These are phyloP conservation scores for Cladophialophora bantiana DNA, from an alignment of 2,329 filamentous ascomycete species.

Conservation along the genomic window DNA sequence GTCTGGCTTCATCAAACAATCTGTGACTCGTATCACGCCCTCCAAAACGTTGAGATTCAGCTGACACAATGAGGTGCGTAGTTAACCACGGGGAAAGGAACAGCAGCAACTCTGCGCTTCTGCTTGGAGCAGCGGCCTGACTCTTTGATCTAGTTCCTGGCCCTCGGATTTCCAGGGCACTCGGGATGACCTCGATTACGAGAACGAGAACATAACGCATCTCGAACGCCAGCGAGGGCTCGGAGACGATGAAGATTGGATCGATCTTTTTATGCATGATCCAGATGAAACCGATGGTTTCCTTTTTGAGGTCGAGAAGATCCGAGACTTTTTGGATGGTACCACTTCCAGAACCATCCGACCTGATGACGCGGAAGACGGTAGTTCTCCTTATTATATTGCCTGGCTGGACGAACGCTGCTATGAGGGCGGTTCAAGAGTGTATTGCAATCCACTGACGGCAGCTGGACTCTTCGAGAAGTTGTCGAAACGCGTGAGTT, in stretches of 20 bases:
- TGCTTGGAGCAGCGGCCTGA: background rate
- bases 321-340: constrained; percentile 7
- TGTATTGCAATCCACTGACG: constrained; percentile 11
- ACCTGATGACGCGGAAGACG: constrained; percentile 4
- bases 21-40: background rate
- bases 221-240: background rate
- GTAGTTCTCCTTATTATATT: background rate
- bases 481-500: constrained; percentile 19
- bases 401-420: constrained; percentile 21
- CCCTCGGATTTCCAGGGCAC: constrained; percentile 4
- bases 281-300: constrained; percentile 8
- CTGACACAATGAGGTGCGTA: background rate
- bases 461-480: constrained; percentile 8
- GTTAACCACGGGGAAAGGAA: background rate
- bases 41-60: background rate
- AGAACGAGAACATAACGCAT: constrained; percentile 7
- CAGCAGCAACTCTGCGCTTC: background rate
- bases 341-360: constrained; percentile 6
- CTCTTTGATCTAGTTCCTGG: background rate
- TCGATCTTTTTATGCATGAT: background rate
- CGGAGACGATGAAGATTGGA: background rate
- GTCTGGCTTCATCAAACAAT: background rate
- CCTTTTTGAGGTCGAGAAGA: background rate
- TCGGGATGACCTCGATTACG: background rate
- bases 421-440: background rate